These are phyloP conservation scores for Colletotrichum sp. DNA, from an alignment of 2,329 filamentous ascomycete genomes.

Conservation along the genomic window DNA sequence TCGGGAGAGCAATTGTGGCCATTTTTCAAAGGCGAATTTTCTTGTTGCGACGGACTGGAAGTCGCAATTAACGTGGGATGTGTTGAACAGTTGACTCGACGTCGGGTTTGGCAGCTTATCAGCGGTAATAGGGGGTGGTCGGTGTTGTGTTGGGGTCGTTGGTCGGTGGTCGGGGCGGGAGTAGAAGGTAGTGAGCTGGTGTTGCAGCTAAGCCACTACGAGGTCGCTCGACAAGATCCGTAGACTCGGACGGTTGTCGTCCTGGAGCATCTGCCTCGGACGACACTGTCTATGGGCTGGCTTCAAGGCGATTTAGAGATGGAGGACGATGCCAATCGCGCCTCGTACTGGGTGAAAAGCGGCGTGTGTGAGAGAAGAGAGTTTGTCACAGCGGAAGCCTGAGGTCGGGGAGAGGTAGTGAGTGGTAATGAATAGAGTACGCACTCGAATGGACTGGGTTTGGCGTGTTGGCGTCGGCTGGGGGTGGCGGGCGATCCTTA, in stretches of 20 bases:
- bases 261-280: background rate
- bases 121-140: background rate
- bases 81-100: background rate
- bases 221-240: background rate
- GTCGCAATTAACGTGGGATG: background rate
- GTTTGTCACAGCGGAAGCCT: background rate
- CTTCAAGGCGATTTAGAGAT: background rate
- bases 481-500: constrained; percentile 31
- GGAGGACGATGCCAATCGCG: background rate
- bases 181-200: background rate
- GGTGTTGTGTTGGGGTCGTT: background rate
- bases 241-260: background rate
- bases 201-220: background rate
- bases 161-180: background rate
- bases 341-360: background rate
- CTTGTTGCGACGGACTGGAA: background rate
- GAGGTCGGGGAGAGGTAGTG: background rate
- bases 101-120: background rate
- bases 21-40: constrained; percentile 27
- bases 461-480: constrained; percentile 22
- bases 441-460: background rate
- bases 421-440: background rate
- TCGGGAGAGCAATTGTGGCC: constrained; percentile 60
- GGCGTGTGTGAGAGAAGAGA: background rate
- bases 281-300: background rate